Evolutionary conservation across 805 yeast species (phyloP), one percentile per base, ranked within the genome.

Genomic region (Sugiyamaella lignohabitans): DNA sequence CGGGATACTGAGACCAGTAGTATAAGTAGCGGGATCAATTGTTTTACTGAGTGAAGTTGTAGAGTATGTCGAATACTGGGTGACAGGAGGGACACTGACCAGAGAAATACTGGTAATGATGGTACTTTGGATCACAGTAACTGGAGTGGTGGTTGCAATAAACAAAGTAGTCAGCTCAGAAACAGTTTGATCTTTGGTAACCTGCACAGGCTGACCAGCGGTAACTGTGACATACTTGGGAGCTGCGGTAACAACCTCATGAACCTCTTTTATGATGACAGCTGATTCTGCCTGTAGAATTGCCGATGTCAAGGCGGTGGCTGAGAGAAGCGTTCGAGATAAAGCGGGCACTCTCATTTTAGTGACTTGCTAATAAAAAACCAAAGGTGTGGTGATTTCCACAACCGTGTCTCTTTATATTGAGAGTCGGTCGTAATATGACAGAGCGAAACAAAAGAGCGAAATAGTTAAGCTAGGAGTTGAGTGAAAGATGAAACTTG

Each of bases 11-110:
- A 37, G 38, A 8, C 56, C 52, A 8, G 53, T 45, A 34, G 66
- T 58, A 40, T 62, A 59, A 16, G 69, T 57, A 4, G 59, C 45
- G 1, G 72, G 63, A 41, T 60, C 50, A 27, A 68, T 54, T 3
- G 64, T 55, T 4, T 59, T 55, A 18, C 63, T 48, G 14, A 61
- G 48, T 27, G 58, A 53, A 3, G 57, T 53, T 2, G 70, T 63
- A 5, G 62, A 53, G 48, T 63, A 59, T 5, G 59, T 48, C 23
- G 58, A 36, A 10, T 50, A 54, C 36, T 65, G 65, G 2, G 64
- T 57, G 14, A 65, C 62, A 17, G 71, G 71, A 24, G 62, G 53
- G 4, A 51, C 50, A 20, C 61, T 50, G 14, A 58, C 52, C 21
- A 62, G 53, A 4, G 65, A 49, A 21, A 69, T 53, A 20, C 60